Conservation (phyloP, 192 early-diverging fungal genomes). For the Coemansia sp. region DNA sequence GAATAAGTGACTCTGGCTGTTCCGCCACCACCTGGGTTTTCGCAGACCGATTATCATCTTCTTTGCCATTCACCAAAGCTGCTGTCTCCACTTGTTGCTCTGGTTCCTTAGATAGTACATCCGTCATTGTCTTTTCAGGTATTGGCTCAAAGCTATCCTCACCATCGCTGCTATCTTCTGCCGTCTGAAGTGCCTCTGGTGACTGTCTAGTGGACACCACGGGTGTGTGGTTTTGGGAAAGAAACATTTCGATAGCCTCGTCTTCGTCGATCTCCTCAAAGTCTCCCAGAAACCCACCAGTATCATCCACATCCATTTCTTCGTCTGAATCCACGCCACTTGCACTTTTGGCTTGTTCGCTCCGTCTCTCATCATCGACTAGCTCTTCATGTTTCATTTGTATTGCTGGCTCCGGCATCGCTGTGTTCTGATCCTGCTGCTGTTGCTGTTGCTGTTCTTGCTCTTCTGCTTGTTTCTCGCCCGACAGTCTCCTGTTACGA, state of each 20-base stretch:
- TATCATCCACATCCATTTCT: slow-evolving; percentile 7
- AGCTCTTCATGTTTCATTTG: neutral
- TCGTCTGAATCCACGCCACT: neutral
- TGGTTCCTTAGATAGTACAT: neutral
- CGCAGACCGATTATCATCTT: neutral
- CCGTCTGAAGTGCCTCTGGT: slow-evolving; percentile 8
- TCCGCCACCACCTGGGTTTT: neutral
- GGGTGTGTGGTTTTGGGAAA: slow-evolving; percentile 47
- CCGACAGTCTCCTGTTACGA: slow-evolving; percentile 22
- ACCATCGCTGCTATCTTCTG: slow-evolving; percentile 23
- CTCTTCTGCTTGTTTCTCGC: slow-evolving; percentile 1
- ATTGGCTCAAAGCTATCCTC: slow-evolving; percentile 43
- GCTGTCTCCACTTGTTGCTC: neutral
- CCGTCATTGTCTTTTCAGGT: neutral
- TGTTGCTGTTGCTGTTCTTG: neutral
- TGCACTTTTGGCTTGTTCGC: neutral
- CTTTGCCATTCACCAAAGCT: neutral
- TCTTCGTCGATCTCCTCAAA: slow-evolving; percentile 54
- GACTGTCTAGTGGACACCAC: slow-evolving; percentile 28
- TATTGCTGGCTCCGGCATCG: neutral
- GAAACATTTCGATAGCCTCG: slow-evolving; percentile 47
- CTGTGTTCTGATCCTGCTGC: neutral
- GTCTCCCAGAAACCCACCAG: slow-evolving; percentile 31
- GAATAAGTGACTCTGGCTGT: neutral
- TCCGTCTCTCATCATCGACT: neutral